Conservation (phyloP, 139 green algal genomes). For the Micractinium sp. region DNA sequence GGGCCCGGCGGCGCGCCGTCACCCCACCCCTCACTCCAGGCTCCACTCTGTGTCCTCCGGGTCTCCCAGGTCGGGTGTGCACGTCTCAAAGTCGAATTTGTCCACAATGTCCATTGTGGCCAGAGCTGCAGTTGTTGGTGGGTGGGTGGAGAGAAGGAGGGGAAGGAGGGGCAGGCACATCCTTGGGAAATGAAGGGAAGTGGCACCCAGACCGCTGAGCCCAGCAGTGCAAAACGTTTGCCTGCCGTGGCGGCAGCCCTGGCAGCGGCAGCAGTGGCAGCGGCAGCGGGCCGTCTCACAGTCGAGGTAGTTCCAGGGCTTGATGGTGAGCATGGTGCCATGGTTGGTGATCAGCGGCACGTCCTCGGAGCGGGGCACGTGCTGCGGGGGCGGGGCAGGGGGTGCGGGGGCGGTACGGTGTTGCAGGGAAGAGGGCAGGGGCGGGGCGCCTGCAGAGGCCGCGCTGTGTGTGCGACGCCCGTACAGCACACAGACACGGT, state of each 20-base stretch:
- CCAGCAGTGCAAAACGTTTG: too few species aligned
- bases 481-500: too few species aligned
- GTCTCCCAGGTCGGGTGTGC: constrained; percentile 5
- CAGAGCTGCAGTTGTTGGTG: not conserved
- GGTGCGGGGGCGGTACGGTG: too few species aligned
- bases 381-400: not conserved
- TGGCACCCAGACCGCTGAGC: too few species aligned
- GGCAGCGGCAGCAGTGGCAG: too few species aligned
- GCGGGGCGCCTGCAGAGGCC: too few species aligned
- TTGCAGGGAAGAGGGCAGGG: too few species aligned
- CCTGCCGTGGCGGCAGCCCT: not conserved
- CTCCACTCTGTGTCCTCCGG: not conserved
- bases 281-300: not conserved
- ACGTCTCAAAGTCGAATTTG: not conserved
- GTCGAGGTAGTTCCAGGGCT: constrained; percentile 22
- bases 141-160: not conserved
- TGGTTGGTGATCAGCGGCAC: constrained; percentile 31
- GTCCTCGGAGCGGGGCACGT: constrained; percentile 47
- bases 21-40: not conserved
- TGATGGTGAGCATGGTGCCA: constrained; percentile 7
- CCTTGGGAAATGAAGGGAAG: not conserved
- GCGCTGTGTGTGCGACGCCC: too few species aligned
- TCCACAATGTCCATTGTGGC: constrained; percentile 14
- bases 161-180: not conserved
- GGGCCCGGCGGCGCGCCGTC: too few species aligned